Percentiles rank a stretch among this genome's conserved stretches.
phyloP scores from a whole-genome alignment of 2,329 filamentous ascomycete genomes.

The Colletotrichum ledebouriae region DNA sequence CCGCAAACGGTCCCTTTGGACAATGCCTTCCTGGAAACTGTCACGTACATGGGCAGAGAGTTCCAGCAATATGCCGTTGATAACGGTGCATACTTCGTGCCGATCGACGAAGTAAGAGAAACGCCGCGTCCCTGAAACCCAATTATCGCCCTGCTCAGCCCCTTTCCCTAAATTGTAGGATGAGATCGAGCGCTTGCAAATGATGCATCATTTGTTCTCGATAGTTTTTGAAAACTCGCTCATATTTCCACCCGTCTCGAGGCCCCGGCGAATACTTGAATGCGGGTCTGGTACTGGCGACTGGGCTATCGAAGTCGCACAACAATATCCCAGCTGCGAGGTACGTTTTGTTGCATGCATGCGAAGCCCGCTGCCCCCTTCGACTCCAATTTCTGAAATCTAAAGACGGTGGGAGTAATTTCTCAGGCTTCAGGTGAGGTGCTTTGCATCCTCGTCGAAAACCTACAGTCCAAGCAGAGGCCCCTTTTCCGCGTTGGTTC shows the following conservation, averaged over 20 bases:
- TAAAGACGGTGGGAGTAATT: not conserved
- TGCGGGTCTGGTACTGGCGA: slow-evolving; percentile 79
- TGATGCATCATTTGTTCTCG: slow-evolving; percentile 73
- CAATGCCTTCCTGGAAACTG: slow-evolving; percentile 68
- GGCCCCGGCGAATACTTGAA: slow-evolving; percentile 73
- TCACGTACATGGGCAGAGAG: slow-evolving; percentile 71
- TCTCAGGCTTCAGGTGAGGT: not conserved
- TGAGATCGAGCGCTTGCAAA: slow-evolving; percentile 74
- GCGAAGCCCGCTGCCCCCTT: not conserved
- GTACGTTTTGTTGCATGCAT: slow-evolving; percentile 56
- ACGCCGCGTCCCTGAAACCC: slow-evolving; percentile 5
- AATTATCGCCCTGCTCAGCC: slow-evolving; percentile 2
- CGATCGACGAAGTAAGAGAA: slow-evolving; percentile 76
- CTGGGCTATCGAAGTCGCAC: slow-evolving; percentile 79
- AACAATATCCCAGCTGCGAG: slow-evolving; percentile 73
- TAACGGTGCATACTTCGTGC: slow-evolving; percentile 75
- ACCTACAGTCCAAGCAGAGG: not conserved
- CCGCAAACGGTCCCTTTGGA: slow-evolving; percentile 67
- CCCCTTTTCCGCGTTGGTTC: slow-evolving; percentile 2
- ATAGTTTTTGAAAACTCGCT: slow-evolving; percentile 75
- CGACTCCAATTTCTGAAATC: not conserved
- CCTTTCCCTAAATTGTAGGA: slow-evolving; percentile 60
- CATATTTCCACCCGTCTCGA: slow-evolving; percentile 76
- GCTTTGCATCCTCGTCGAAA: not conserved
- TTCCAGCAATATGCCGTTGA: slow-evolving; percentile 78